phyloP scores from a whole-genome alignment of 805 yeast species.

The Ogataea pini region DNA sequence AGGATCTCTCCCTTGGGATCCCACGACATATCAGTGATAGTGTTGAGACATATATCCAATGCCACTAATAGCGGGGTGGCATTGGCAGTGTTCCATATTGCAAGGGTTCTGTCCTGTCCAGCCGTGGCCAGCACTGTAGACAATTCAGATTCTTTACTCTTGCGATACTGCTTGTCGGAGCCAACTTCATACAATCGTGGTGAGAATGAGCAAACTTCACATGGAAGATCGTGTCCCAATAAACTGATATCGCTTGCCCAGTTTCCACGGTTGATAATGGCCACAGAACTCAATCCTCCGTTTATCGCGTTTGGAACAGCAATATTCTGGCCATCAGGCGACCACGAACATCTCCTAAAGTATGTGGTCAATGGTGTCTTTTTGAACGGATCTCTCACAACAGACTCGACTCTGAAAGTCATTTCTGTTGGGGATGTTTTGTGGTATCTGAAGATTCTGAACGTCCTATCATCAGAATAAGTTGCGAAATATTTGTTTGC shows the following conservation, averaged over 20 bases:
- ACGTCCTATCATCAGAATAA: conserved; percentile 92
- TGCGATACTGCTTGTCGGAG: conserved; percentile 17
- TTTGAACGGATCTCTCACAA: conserved; percentile 79
- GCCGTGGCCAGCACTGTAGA: conserved; percentile 89
- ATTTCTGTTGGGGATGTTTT: conserved; percentile 63
- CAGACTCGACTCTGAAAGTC: conserved; percentile 83
- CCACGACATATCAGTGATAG: conserved; percentile 92
- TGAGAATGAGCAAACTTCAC: conserved; percentile 76
- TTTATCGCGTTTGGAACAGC: conserved; percentile 86
- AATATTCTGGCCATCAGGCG: conserved; percentile 85
- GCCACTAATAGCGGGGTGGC: conserved; percentile 81
- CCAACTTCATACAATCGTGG: conserved; percentile 59
- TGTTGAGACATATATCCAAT: conserved; percentile 68
- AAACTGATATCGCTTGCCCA: conserved; percentile 78
- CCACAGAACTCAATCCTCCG: conserved; percentile 77
- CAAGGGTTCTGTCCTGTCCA: conserved; percentile 89
- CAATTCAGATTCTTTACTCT: conserved; percentile 28
- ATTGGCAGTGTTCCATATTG: conserved; percentile 80
- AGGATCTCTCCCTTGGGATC: conserved; percentile 73
- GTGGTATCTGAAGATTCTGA: conserved; percentile 84
- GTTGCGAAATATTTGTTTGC: conserved; percentile 98
- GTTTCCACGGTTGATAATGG: conserved; percentile 70
- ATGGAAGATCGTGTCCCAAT: conserved; percentile 83
- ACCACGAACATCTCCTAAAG: conserved; percentile 84
- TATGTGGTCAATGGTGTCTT: conserved; percentile 92